These are phyloP conservation scores for Panaeolus papilionaceus DNA, from an alignment of 768 basidiomycete genomes.

Conservation along the genomic window DNA sequence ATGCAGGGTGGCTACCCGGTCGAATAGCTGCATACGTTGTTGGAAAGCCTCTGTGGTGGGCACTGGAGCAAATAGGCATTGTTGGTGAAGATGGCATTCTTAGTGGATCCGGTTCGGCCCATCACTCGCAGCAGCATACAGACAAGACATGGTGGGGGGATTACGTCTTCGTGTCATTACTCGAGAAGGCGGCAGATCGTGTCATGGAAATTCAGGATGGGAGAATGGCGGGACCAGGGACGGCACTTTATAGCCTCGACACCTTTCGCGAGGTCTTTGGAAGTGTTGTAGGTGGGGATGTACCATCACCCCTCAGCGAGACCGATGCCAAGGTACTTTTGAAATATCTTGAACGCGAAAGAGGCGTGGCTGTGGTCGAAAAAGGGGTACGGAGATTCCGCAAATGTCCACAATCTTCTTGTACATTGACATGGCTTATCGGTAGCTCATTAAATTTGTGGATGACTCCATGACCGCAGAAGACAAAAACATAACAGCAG, in stretches of 20 bases:
- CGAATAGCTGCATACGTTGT: constrained; percentile 75
- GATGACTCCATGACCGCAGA: constrained; percentile 40
- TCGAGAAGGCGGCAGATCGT: constrained; percentile 70
- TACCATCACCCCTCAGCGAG: constrained; percentile 50
- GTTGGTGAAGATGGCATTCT: constrained; percentile 65
- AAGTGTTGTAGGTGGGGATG: constrained; percentile 37
- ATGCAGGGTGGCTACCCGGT: constrained; percentile 70
- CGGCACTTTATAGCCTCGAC: constrained; percentile 64
- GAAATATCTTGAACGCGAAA: constrained; percentile 83
- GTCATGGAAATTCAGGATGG: constrained; percentile 52
- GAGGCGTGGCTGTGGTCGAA: constrained; percentile 63
- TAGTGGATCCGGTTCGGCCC: constrained; percentile 25
- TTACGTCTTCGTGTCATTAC: constrained; percentile 68
- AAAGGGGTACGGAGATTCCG: constrained; percentile 54
- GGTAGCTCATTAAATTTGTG: constrained; percentile 86
- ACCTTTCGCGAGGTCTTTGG: constrained; percentile 69
- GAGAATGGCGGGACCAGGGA: constrained; percentile 54
- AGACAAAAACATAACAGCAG: constrained; percentile 65
- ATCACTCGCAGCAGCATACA: constrained; percentile 33
- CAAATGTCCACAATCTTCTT: constrained; percentile 23
- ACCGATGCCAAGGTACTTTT: constrained; percentile 73
- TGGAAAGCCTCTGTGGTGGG: constrained; percentile 87
- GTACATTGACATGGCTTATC: not conserved
- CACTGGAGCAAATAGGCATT: constrained; percentile 77
- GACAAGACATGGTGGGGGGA: constrained; percentile 70